Conservation (phyloP, 1,139 yeast species). For the Suhomyces bolitotheri region DNA sequence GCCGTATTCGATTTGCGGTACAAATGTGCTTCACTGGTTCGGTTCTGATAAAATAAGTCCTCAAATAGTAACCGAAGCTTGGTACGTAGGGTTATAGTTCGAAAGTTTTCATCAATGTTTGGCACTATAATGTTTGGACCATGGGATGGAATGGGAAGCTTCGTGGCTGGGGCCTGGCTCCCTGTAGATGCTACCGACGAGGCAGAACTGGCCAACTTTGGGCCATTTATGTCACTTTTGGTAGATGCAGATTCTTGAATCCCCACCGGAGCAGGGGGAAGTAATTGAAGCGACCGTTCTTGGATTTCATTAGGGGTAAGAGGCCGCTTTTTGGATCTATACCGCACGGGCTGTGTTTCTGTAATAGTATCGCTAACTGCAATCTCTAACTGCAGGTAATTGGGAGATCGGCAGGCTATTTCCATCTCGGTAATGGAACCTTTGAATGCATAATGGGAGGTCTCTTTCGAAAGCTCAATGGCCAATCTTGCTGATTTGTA, state of each 20-base stretch:
- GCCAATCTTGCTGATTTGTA: constrained; percentile 37
- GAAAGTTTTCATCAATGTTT: constrained; percentile 29
- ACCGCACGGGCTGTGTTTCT: constrained; percentile 41
- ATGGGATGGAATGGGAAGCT: not conserved
- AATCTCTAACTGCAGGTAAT: constrained; percentile 26
- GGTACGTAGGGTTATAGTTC: constrained; percentile 43
- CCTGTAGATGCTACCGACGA: constrained; percentile 1
- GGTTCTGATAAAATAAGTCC: constrained; percentile 30
- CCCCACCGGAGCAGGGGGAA: not conserved
- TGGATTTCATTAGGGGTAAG: constrained; percentile 39
- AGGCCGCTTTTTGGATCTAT: constrained; percentile 36
- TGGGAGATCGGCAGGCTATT: constrained; percentile 20
- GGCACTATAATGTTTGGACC: constrained; percentile 24
- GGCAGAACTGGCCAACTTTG: not conserved
- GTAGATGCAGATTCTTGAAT: not conserved
- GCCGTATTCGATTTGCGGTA: constrained; percentile 24
- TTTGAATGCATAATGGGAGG: constrained; percentile 38
- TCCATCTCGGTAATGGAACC: constrained; percentile 19
- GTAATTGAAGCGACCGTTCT: constrained; percentile 19
- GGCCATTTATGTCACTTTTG: not conserved
- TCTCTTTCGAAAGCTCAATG: constrained; percentile 36
- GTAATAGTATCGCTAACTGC: constrained; percentile 45
- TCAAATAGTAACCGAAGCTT: constrained; percentile 38
- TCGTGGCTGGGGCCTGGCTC: no score
- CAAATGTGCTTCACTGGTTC: constrained; percentile 35